These are phyloP conservation scores for Podospora bellae-mahoneyi DNA, from an alignment of 495 filamentous ascomycete species.

Conservation along the genomic window DNA sequence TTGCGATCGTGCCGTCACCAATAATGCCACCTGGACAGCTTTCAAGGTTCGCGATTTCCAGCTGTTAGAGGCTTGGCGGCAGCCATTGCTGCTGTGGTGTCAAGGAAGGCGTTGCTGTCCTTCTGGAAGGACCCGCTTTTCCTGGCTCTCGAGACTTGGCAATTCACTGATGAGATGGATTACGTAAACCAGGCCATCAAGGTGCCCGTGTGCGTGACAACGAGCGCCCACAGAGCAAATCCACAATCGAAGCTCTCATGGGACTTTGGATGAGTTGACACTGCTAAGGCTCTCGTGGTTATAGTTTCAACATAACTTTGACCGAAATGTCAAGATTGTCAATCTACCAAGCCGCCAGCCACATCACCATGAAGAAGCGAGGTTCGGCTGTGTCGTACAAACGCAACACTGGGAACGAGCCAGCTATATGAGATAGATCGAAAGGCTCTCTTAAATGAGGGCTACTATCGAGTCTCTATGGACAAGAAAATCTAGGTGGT, in stretches of 20 bases:
- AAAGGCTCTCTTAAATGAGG: too few species aligned
- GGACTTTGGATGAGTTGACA: too few species aligned
- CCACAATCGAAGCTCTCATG: too few species aligned
- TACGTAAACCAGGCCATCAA: conserved; percentile 10
- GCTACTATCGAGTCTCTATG: too few species aligned
- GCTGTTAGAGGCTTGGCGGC: conserved; percentile 1
- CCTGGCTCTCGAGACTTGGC: conserved; percentile 2
- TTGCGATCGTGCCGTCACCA: not conserved
- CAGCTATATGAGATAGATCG: too few species aligned
- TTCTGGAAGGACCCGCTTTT: conserved; percentile 12
- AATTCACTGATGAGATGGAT: not conserved
- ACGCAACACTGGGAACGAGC: not conserved
- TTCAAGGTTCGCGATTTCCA: not conserved
- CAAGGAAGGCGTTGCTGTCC: conserved; percentile 8
- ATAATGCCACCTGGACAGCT: conserved; percentile 8
- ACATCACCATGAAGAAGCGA: not conserved
- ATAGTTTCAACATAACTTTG: too few species aligned
- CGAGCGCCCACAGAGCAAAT: too few species aligned
- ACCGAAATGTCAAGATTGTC: too few species aligned
- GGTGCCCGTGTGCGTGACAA: not conserved
- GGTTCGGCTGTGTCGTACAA: not conserved
- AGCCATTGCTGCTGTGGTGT: not conserved
- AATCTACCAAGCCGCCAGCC: too few species aligned
- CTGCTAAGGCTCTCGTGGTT: too few species aligned
- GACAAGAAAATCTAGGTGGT: too few species aligned